Evolutionary conservation across 805 yeast species (phyloP), one percentile per base, ranked within the genome.

Genomic region (Candida pini): DNA sequence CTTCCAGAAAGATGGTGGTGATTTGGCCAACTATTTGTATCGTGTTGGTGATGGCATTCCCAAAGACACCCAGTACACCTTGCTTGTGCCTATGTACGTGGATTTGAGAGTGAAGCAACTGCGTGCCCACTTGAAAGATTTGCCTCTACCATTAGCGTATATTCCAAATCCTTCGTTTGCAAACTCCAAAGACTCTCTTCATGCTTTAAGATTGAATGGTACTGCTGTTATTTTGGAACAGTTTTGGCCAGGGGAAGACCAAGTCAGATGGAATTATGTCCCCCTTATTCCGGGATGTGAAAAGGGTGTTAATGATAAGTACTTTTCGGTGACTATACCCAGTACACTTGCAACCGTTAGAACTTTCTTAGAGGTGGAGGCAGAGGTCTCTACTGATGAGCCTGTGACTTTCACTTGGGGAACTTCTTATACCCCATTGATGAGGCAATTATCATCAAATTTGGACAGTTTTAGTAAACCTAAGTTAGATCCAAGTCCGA

Each of bases 391-490:
- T 34, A 71, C 92, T 0, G 61, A 63, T 9, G 53, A 54, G 3
- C 78, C 89, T 0, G 76, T 89, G 0, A 63, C 81, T 20, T 74
- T 85, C 24, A 73, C 83, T 0, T 88, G 96, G 95, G 92, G 95
- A 23, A 78, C 78, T 6, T 23, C 28, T 0, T 80, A 82, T 45
- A 86, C 81, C 46, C 88, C 95, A 13, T 89, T 88, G 1, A 71
- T 89, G 20, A 87, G 86, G 44, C 89, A 86, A 44, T 68, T 80
- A 2, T 81, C 84, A 78, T 62, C 77, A 36, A 81, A 76, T 36
- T 71, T 89, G 40, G 95, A 88, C 48, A 78, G 81, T 29, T 85
- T 89, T 52, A 78, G 94, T 1, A 89, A 90, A 54, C 95, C 96
- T 0, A 95, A 94, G 0, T 61, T 83, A 12, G 97, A 89, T 54